These are phyloP conservation scores for Talaromyces sp. DNA, from an alignment of 2,329 filamentous ascomycete genomes.

Conservation along the genomic window DNA sequence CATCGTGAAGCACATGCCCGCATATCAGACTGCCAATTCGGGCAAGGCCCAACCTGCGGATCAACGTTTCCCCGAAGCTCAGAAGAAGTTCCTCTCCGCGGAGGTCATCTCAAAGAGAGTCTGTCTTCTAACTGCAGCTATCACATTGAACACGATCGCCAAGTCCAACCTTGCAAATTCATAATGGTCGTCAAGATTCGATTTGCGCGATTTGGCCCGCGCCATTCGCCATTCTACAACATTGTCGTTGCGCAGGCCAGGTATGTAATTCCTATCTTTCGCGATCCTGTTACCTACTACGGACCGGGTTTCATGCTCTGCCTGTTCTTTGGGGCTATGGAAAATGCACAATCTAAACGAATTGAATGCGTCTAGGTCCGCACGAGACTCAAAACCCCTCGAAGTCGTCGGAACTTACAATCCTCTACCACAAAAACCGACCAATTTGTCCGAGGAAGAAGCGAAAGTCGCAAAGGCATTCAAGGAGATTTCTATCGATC, in stretches of 20 bases:
- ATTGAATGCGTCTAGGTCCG: conserved; percentile 58
- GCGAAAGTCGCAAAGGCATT: conserved; percentile 61
- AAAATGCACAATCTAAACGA: not conserved
- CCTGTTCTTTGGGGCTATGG: not conserved
- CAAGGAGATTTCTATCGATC: conserved; percentile 90
- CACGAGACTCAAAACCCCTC: conserved; percentile 81
- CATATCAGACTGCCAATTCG: conserved; percentile 9
- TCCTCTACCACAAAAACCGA: conserved; percentile 55
- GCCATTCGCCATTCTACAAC: conserved; percentile 91
- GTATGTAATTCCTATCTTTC: conserved; percentile 48
- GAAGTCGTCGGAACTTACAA: conserved; percentile 79
- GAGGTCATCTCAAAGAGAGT: not conserved
- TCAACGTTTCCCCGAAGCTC: conserved; percentile 13
- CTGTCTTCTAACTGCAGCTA: not conserved
- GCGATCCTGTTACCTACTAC: not conserved
- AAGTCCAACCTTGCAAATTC: not conserved
- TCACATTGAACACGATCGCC: not conserved
- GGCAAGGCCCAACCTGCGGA: conserved; percentile 1
- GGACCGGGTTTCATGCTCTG: not conserved
- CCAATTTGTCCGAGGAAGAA: conserved; percentile 47
- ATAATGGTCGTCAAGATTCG: conserved; percentile 93
- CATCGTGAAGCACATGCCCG: conserved; percentile 18
- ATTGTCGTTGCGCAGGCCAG: conserved; percentile 92
- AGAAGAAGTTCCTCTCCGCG: conserved; percentile 7
- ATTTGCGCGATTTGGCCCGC: conserved; percentile 86